Base-by-base conservation (phyloP, 768 basidiomycete species). In the Russula virescens region DNA sequence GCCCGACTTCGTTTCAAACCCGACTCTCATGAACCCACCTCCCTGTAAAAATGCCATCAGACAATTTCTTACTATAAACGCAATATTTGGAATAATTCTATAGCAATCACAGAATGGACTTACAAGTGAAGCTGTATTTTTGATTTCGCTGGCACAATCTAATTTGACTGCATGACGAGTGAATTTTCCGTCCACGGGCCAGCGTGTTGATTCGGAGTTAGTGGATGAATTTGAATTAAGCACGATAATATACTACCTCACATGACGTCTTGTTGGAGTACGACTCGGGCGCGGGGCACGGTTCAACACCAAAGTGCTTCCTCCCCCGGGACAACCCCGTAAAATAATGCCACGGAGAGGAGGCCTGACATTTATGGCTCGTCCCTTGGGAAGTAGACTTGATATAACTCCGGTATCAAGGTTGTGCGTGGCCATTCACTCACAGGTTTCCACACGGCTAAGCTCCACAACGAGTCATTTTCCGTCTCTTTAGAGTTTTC, bases 1-100 rank as follows among this genome's bases (percentile, higher is more conserved):
- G 83, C 87, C 13, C 76, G 84, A 13, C 71, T 91, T 55, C 76
- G 86, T 34, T 90, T 89, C 75, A 85, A 82, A 63, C 79, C 82
- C 1, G 88, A 89, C 64, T 74, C 74, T 31, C 62, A 74, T 5
- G 82, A 82, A 48, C 85, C 88, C 1, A 89, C 84, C 16, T 77
- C 78, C 28, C 64, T 79, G 68, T 81, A 62, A 62, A 3, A 43
- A 19, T 28, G 5, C 6, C 10, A 7, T 55, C 45, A 19, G 31
- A 46, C 13, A 14, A 50, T 19, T 28, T 19, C 8, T 13, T 43
- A 16, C 18, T 43, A 18, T 16, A 43, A 4, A 19, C 18, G 19
- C 14, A 4, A 43, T 43, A 18, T 18, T 43, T 18, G 2, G 7
- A 16, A 13, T 38, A 6, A 16, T 49, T 10, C 9, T 28, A 13